Base-by-base conservation (phyloP, 2,329 filamentous ascomycete species). In the Pseudogymnoascus sp. region DNA sequence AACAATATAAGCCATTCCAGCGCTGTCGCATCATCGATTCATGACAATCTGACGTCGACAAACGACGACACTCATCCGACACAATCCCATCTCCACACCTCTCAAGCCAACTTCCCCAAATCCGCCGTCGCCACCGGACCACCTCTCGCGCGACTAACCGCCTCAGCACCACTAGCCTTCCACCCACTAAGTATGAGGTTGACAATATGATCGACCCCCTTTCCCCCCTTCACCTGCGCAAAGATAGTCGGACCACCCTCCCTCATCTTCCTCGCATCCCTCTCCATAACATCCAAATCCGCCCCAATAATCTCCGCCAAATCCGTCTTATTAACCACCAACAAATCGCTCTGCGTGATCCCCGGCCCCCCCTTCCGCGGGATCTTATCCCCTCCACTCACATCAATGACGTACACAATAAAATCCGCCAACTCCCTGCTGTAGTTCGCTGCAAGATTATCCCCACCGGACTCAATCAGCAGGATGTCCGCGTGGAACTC, bases 361-460 rank as follows among this genome's bases (percentile, higher is more conserved):
- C 95, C 95, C 0, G 95, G 95, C 0, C 95, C 95, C 28, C 95
- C 95, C 79, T 99, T 99, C 28, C 95, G 80, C 0, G 95, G 95
- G 61, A 99, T 89, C 83, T 99, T 99, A 77, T 99, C 95, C 11
- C 95, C 95, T 21, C 95, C 95, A 64, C 88, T 90, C 16, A 99
- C 95, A 77, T 99, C 95, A 71, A 99, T 98, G 31, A 99, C 95
- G 76, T 99, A 99, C 78, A 99, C 89, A 77, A 99, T 99, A 76
- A 90, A 99, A 77, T 99, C 95, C 1, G 95, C 95, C 69, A 99
- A 81, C 78, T 99, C 95, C 65, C 95, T 84, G 63, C 86, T 90
- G 82, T 99, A 99, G 80, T 99, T 99, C 3, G 95, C 95, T 0
- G 95, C 95, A 0, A 99, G 84, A 76, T 99, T 99, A 76, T 99